Percentiles rank a stretch among this genome's conserved stretches.
Evolutionary conservation across 805 yeast genomes (phyloP).

Genomic region (Clavispora vitiphila): DNA sequence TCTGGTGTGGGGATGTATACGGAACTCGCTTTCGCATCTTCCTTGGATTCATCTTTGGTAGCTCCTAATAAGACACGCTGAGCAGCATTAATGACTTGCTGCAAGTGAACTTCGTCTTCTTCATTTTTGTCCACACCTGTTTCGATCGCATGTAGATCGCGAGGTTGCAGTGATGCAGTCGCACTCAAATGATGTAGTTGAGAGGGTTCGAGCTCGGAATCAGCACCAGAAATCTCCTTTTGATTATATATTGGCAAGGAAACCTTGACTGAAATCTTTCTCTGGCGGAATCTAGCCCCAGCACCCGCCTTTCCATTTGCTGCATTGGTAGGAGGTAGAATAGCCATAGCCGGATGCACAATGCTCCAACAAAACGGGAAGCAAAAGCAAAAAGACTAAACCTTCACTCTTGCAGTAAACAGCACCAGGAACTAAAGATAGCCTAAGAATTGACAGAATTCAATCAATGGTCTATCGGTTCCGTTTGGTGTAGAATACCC

Average conservation of each 20-base stretch:
- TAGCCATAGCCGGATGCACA: constrained; percentile 26
- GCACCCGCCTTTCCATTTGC: constrained; percentile 30
- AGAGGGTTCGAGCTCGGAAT: constrained; percentile 41
- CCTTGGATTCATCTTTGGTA: constrained; percentile 22
- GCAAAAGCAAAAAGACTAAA: not conserved
- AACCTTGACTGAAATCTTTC: constrained; percentile 91
- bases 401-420: not conserved
- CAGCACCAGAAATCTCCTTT: constrained; percentile 74
- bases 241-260: constrained; percentile 73
- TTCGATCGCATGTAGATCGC: constrained; percentile 85
- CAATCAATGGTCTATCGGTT: not conserved
- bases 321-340: constrained; percentile 34
- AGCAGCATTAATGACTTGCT: constrained; percentile 81
- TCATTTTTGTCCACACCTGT: constrained; percentile 98
- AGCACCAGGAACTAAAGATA: not conserved
- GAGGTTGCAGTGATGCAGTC: constrained; percentile 62
- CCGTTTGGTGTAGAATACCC: not conserved
- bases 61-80: constrained; percentile 52
- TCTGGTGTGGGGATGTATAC: constrained; percentile 96
- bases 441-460: not conserved
- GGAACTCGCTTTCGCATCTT: constrained; percentile 21
- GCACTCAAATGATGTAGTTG: constrained; percentile 37
- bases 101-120: constrained; percentile 94
- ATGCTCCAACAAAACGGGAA: not conserved
- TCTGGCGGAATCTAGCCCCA: constrained; percentile 81